A percentile compares a stretch with the other conserved stretches of the same genome.
Evolutionary conservation across 2,329 filamentous ascomycete genomes (phyloP).

Genomic region (Nemania diffusa): DNA sequence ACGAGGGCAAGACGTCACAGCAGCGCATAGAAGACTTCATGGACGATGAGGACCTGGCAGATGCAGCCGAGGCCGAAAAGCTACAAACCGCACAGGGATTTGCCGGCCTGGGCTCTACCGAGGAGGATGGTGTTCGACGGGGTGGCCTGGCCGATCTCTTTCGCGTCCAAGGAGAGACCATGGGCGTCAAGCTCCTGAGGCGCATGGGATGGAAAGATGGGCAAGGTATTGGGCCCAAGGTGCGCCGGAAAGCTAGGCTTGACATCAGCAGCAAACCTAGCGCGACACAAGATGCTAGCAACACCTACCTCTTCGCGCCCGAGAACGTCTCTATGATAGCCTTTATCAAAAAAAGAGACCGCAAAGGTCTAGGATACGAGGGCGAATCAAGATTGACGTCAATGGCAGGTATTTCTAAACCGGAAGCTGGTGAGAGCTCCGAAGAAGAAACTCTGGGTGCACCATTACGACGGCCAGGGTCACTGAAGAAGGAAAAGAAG

Average conservation of each 20-base stretch:
- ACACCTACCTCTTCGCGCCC: slow-evolving; percentile 83
- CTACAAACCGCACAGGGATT: slow-evolving; percentile 80
- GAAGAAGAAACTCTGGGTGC: slow-evolving; percentile 60
- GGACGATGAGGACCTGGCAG: slow-evolving; percentile 95
- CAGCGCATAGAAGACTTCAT: slow-evolving; percentile 87
- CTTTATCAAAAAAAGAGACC: slow-evolving; percentile 73
- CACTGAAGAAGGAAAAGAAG: slow-evolving; percentile 60
- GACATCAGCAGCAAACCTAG: slow-evolving; percentile 57
- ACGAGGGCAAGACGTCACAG: slow-evolving; percentile 61
- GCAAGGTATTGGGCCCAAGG: slow-evolving; percentile 89
- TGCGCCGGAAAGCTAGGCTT: slow-evolving; percentile 78
- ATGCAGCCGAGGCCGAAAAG: slow-evolving; percentile 80
- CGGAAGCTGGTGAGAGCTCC: slow-evolving; percentile 49
- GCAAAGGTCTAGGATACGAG: slow-evolving; percentile 75
- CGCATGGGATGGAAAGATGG: slow-evolving; percentile 97
- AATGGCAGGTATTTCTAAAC: slow-evolving; percentile 43
- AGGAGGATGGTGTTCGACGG: slow-evolving; percentile 61
- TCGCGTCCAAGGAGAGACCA: slow-evolving; percentile 78
- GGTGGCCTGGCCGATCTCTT: slow-evolving; percentile 76
- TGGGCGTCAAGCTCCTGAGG: slow-evolving; percentile 85
- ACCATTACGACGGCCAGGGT: slow-evolving; percentile 43
- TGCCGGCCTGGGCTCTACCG: slow-evolving; percentile 77
- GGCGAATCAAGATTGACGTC: slow-evolving; percentile 65
- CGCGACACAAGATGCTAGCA: slow-evolving; percentile 53
- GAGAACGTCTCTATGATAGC: slow-evolving; percentile 77